Base-by-base conservation (phyloP, 1,139 yeast genomes). In the Sugiyamaella novakii region DNA sequence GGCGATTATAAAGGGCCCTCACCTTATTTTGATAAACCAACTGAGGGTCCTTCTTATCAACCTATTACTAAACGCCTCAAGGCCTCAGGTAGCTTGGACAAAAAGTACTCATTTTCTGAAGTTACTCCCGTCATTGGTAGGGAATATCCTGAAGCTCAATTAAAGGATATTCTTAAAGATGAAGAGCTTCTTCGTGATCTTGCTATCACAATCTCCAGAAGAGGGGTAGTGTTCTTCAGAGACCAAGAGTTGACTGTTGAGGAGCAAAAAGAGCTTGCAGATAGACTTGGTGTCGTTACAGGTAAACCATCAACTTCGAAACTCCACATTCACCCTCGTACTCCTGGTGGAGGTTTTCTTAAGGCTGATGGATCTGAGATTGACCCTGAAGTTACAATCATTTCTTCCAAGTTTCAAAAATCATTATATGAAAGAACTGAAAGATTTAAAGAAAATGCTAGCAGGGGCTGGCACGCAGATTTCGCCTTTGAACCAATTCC, bases 251-350 rank as follows among this genome's bases (percentile, higher is more conserved):
- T 84, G 56, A 75, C 81, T 53, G 76, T 78, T 43, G 69, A 70
- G 24, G 67, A 78, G 53, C 81, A 77, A 62, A 71, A 73, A 59
- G 70, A 76, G 19, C 77, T 76, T 61, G 84, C 80, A 14, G 69
- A 68, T 47, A 75, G 81, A 58, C 81, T 74, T 55, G 88, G 88
- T 12, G 78, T 79, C 17, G 70, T 81, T 47, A 87, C 83, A 61
- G 77, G 82, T 40, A 87, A 83, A 62, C 86, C 87, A 15, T 75
- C 73, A 46, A 78, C 84, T 5, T 77, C 83, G 11, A 86, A 87
- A 15, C 78, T 85, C 4, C 88, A 64, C 50, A 61, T 62, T 31
- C 67, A 64, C 45, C 67, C 67, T 8, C 55, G 60, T 25, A 56
- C 62, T 18, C 58, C 63, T 4, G 64, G 64, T 19, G 66, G 64